Conservation (phyloP, 2,329 filamentous ascomycete genomes). For the Verticillium tricorpus region DNA sequence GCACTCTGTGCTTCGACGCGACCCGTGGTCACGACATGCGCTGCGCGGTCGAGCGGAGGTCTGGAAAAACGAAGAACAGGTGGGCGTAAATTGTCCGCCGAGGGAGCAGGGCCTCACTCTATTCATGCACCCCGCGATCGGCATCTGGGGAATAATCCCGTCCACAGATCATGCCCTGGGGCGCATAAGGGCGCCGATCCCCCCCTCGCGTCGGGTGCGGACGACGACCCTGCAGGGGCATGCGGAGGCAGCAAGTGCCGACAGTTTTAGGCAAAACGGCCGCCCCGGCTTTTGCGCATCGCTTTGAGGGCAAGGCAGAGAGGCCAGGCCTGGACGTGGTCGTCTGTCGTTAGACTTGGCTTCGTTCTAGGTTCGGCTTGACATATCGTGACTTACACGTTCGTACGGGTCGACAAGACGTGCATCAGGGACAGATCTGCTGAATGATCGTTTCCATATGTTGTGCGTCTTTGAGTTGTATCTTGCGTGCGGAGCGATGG, state of each 20-base stretch:
- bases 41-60: neutral
- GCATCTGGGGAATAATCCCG: slow-evolving; percentile 2
- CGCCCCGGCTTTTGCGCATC: neutral
- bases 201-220: neutral
- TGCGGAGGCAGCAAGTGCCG: no score
- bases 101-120: neutral
- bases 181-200: neutral
- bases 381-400: no score
- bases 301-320: neutral
- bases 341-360: no score
- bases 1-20: neutral
- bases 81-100: slow-evolving; percentile 8
- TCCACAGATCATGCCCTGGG: neutral
- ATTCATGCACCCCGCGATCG: neutral
- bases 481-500: no score
- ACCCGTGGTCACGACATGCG: neutral
- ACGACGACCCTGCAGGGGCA: neutral
- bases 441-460: no score
- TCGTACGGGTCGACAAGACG: no score
- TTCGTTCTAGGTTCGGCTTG: no score
- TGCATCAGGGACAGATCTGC: no score
- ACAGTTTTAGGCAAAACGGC: slow-evolving; percentile 26
- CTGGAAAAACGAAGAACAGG: slow-evolving; percentile 3
- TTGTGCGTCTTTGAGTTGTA: no score
- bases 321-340: no score